Evolutionary conservation across 257 asterid species (phyloP).

Genomic region (Scutellaria minor): DNA sequence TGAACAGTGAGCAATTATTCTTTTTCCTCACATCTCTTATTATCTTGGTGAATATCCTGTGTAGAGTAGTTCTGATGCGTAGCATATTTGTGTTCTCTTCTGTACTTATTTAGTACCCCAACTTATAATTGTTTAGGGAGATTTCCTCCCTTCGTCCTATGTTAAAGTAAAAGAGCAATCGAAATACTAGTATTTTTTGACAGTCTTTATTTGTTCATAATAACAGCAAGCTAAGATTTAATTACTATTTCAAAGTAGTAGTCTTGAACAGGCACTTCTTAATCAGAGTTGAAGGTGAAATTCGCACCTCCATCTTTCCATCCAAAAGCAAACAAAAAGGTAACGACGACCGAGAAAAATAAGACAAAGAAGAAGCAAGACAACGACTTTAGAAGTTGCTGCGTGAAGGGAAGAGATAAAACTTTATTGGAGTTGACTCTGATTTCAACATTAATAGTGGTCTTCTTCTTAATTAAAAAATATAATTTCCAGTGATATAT

Average conservation of each 20-base stretch:
- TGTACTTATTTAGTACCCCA: no score
- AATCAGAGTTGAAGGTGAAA: no score
- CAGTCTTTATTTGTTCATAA: no score
- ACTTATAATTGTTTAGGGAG: no score
- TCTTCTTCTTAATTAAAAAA: background rate
- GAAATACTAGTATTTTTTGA: no score
- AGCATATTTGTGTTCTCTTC: no score
- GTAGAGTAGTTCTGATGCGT: no score
- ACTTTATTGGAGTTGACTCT: background rate
- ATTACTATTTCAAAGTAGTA: no score
- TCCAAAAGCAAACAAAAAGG: background rate
- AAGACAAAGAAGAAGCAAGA: background rate
- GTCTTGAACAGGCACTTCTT: no score
- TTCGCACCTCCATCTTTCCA: background rate
- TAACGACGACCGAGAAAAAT: background rate
- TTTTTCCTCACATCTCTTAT: background rate
- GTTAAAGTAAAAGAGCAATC: no score
- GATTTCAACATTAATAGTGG: background rate
- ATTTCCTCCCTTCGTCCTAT: no score
- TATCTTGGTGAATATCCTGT: background rate
- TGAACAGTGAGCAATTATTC: conserved; percentile 37
- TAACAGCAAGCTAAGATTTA: no score
- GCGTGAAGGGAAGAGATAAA: background rate
- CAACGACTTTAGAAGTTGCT: background rate
- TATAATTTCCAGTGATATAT: background rate